These are phyloP conservation scores for Backusella parvicylindrica DNA, from an alignment of 192 early-diverging fungal species.

Conservation along the genomic window DNA sequence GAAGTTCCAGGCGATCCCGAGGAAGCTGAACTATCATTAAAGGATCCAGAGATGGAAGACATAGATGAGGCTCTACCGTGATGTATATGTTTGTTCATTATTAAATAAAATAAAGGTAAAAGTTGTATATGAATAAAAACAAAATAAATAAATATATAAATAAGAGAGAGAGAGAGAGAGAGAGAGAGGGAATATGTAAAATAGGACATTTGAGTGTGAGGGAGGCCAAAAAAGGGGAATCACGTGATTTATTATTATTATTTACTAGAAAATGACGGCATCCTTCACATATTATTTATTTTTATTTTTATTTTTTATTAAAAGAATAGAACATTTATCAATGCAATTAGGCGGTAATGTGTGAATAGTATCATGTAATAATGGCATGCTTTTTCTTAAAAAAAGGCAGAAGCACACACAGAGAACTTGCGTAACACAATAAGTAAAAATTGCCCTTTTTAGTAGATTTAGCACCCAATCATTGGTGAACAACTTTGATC, in stretches of 20 bases:
- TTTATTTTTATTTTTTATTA: background rate
- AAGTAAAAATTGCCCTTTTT: background rate
- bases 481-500: background rate
- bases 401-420: background rate
- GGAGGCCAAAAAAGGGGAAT: background rate
- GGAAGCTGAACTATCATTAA: slow-evolving; percentile 9
- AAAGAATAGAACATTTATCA: background rate
- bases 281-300: background rate
- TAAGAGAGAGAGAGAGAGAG: background rate
- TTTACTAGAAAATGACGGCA: background rate
- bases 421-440: background rate
- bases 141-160: slow-evolving; percentile 2
- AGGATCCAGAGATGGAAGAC: slow-evolving; percentile 12
- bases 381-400: background rate
- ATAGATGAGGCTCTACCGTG: slow-evolving; percentile 7
- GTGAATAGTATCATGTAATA: background rate
- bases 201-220: background rate
- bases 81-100: slow-evolving; percentile 5
- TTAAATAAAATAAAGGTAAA: background rate
- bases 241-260: background rate
- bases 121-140: background rate
- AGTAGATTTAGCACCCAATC: background rate
- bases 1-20: slow-evolving; percentile 20
- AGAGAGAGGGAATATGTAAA: background rate
- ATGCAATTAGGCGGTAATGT: background rate